Evolutionary conservation across 2,329 filamentous ascomycete genomes (phyloP), one percentile per base, ranked within the genome.

Genomic region (Raffaelea deltoideospora): DNA sequence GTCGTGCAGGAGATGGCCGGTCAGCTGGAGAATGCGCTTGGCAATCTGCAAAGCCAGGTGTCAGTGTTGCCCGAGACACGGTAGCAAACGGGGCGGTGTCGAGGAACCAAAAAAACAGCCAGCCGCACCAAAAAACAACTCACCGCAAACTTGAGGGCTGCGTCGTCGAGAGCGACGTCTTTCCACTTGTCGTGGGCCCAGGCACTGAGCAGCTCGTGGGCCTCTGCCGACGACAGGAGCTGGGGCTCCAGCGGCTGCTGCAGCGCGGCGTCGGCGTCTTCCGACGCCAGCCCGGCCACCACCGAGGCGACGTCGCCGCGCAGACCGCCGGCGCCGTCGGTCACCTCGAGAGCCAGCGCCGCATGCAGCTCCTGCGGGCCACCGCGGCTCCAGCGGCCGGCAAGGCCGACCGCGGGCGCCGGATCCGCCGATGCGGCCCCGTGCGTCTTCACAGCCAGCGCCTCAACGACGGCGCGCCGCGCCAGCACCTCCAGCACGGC

Each of bases 1-100:
- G 56, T 95, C 88, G 14, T 80, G 65, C 45, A 94, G 64, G 41
- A 73, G 70, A 42, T 76, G 72, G 42, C 84, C 83, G n/a, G 79
- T 87, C 41, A 93, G 65, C 54, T 90, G 81, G 54, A 79, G 74
- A 42, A 86, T 62, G 41, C 84, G 78, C 60, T 94, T 93, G 49
- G 77, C 62, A 45, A 90, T 67, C 87, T 95, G 21, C 4, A n/a
- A 26, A 5, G n/a, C 18, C 14, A 20, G 3, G 15, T 9, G 15
- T 15, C 3, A 33, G 36, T 5, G n/a, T n/a, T n/a, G n/a, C n/a
- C n/a, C n/a, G n/a, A n/a, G n/a, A n/a, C n/a, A n/a, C n/a, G n/a
- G n/a, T n/a, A n/a, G n/a, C n/a, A n/a, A n/a, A n/a, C n/a, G n/a
- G n/a, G n/a, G n/a, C n/a, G n/a, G n/a, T n/a, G n/a, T n/a, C 37